These are phyloP conservation scores for Cucurbita pepo DNA, from an alignment of 306 rosid species.

Conservation along the genomic window DNA sequence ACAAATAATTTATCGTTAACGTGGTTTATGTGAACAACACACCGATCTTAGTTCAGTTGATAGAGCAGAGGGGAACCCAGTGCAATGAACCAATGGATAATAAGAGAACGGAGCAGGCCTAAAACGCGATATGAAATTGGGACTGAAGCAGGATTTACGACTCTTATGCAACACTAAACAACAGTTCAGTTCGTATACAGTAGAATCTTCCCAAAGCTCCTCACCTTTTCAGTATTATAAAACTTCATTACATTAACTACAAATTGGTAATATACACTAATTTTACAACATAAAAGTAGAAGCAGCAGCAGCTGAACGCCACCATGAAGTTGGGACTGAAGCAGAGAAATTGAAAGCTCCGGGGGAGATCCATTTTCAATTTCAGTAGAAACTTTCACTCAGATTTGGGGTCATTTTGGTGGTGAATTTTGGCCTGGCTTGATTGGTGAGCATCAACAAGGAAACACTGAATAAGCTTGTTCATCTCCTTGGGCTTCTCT, in stretches of 20 bases:
- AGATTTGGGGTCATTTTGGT: conserved; percentile 32
- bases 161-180: background rate
- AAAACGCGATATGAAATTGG: too few species aligned
- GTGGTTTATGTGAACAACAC: too few species aligned
- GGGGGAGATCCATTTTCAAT: background rate
- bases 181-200: background rate
- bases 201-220: background rate
- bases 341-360: background rate
- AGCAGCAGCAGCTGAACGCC: background rate
- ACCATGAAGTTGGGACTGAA: background rate
- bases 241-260: background rate
- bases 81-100: too few species aligned
- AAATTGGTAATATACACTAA: background rate
- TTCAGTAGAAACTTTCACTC: conserved; percentile 17
- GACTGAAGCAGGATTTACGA: too few species aligned
- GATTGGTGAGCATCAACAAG: conserved; percentile 29
- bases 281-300: background rate
- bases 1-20: too few species aligned
- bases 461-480: conserved; percentile 39
- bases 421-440: conserved; percentile 11
- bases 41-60: too few species aligned
- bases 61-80: too few species aligned
- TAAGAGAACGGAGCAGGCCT: too few species aligned
- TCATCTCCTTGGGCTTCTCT: conserved; percentile 66
- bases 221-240: background rate